These are phyloP conservation scores for Fusarium liriodendri DNA, from an alignment of 2,329 filamentous ascomycete species.

Conservation along the genomic window DNA sequence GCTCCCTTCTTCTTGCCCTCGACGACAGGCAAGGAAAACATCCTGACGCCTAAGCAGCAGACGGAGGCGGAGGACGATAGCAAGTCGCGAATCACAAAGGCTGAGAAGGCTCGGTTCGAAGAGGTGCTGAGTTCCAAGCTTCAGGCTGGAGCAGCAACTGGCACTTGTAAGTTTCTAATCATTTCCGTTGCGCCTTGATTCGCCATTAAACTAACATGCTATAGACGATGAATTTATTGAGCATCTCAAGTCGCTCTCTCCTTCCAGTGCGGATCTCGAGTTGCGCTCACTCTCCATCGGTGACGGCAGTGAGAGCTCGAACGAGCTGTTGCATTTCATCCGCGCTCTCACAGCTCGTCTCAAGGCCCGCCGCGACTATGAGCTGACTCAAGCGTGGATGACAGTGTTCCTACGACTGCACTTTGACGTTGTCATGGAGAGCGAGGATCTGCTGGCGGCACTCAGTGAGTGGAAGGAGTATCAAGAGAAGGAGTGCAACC, in stretches of 20 bases:
- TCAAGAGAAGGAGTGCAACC: constrained; percentile 76
- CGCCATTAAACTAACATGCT: constrained; percentile 36
- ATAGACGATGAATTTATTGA: constrained; percentile 75
- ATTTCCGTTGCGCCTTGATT: background rate
- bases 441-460: constrained; percentile 64
- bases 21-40: constrained; percentile 60
- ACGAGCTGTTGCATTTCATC: constrained; percentile 85
- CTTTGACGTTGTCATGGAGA: constrained; percentile 66
- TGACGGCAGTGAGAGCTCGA: constrained; percentile 60
- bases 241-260: constrained; percentile 83
- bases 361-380: constrained; percentile 81
- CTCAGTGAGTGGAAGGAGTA: constrained; percentile 77
- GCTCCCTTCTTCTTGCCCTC: constrained; percentile 95
- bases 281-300: constrained; percentile 79
- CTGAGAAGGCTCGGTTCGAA: constrained; percentile 69
- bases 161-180: constrained; percentile 67
- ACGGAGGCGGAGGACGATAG: constrained; percentile 55
- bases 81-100: constrained; percentile 75
- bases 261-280: constrained; percentile 89
- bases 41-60: constrained; percentile 51
- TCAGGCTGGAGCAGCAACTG: constrained; percentile 62
- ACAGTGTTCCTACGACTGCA: constrained; percentile 89
- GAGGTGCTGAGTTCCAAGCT: constrained; percentile 70
- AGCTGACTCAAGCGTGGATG: constrained; percentile 98
- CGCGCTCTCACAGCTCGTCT: constrained; percentile 80